Evolutionary conservation across 352 stramenopile genomes (phyloP), one percentile per base, ranked within the genome.

Genomic region (Pythium coloratum): DNA sequence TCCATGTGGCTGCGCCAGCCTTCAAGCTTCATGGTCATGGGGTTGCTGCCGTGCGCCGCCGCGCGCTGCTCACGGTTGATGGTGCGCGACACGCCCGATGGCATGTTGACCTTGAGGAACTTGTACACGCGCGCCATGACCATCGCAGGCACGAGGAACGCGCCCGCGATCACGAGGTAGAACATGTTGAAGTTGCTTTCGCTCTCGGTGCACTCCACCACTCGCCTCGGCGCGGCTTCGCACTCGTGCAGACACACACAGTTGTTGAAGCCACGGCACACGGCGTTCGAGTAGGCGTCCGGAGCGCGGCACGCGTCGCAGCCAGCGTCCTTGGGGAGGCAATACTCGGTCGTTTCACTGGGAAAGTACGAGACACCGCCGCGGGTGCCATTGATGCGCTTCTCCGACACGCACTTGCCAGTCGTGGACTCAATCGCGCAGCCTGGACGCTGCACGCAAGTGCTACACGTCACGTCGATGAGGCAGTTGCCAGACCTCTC

Each of bases 391-490:
- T 64, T 59, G 46, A 64, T 62, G 5, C 63, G 57, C 4, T 42
- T 66, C 24, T 42, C 55, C 4, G 71, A 76, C 6, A 83, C 66
- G 69, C 76, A 83, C 12, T 71, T 73, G 46, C 73, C 76, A 1
- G 73, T 83, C 28, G 64, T 71, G 16, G 73, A 71, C 38, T 83
- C 73, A n/a, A 83, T 55, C n/a, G 76, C 67, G 30, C 76, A 83
- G 36, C 73, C 73, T 7, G 33, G 7, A 44, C 58, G 64, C 14
- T 34, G 47, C 44, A 78, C 36, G 30, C 72, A 78, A 16, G 46
- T 34, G 16, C 18, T 51, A 57, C 72, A 78, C 14, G 42, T 66
- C 18, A 75, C 60, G 53, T 55, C 30, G 30, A 42, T 51, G 12
- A 60, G 18, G 46, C 60, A 64, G 46, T 51, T 56, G 40, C 58